phyloP scores from a whole-genome alignment of 352 stramenopile species.

The Globisporangium perplexum region DNA sequence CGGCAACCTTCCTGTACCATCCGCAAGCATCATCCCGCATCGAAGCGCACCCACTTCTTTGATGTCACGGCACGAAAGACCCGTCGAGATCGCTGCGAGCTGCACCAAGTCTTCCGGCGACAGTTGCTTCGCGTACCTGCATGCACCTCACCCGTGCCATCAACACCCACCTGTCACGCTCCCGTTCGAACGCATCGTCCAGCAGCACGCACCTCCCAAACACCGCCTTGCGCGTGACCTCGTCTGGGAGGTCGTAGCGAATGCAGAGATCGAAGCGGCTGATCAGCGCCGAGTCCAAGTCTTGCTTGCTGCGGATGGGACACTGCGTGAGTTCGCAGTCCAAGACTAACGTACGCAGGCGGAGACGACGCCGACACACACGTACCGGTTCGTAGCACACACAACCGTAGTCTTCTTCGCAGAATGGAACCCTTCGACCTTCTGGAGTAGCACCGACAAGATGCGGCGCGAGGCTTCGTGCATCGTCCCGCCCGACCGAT shows the following conservation, averaged over 20 bases:
- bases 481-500: conserved; percentile 85
- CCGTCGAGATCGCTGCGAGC: conserved; percentile 68
- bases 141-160: not conserved
- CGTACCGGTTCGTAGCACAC: conserved; percentile 87
- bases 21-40: not conserved
- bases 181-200: not conserved
- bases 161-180: too few species aligned
- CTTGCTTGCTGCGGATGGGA: conserved; percentile 70
- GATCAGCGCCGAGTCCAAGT: conserved; percentile 90
- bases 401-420: conserved; percentile 91
- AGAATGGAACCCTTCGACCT: conserved; percentile 91
- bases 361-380: not conserved
- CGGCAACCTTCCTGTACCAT: not conserved
- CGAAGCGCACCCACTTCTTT: conserved; percentile 71
- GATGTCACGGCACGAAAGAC: conserved; percentile 92
- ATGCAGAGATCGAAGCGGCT: conserved; percentile 93
- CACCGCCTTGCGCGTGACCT: conserved; percentile 75
- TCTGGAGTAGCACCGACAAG: conserved; percentile 89
- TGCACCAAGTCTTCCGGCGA: conserved; percentile 60
- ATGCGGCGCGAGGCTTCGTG: conserved; percentile 91
- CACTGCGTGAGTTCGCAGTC: not conserved
- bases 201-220: conserved; percentile 66
- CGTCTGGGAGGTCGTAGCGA: conserved; percentile 87
- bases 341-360: not conserved
- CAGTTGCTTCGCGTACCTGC: conserved; percentile 89